A percentile compares a stretch with the other conserved stretches of the same genome.
These are phyloP conservation scores for Polyporus tsugae DNA, from an alignment of 1,284 basidiomycete genomes.

Conservation along the genomic window DNA sequence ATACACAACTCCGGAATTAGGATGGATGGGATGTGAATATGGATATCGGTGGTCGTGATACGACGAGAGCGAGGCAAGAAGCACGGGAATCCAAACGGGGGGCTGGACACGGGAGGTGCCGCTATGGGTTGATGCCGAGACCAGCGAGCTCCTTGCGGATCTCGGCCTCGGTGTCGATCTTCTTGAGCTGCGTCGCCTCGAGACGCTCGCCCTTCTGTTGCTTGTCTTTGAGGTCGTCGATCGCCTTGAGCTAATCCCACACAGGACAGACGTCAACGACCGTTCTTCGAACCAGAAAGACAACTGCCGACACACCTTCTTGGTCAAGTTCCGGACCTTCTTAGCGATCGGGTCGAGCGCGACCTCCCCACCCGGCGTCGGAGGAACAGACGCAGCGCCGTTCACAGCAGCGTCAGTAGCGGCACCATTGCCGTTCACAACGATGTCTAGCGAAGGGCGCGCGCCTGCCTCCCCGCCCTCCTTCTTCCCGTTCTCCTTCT, in stretches of 20 bases:
- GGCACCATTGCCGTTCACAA: conserved; percentile 42
- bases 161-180: conserved; percentile 90
- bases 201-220: conserved; percentile 86
- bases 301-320: conserved; percentile 67
- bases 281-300: not conserved
- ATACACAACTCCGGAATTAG: not conserved
- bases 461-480: conserved; percentile 38
- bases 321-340: conserved; percentile 93
- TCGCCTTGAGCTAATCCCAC: conserved; percentile 83
- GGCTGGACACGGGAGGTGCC: not conserved
- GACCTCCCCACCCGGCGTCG: conserved; percentile 65
- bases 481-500: conserved; percentile 20
- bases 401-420: conserved; percentile 36
- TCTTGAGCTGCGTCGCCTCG: conserved; percentile 94
- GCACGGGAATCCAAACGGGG: not conserved
- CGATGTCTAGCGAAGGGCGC: conserved; percentile 47
- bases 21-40: not conserved
- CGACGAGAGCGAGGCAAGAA: not conserved
- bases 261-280: conserved; percentile 16
- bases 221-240: conserved; percentile 94
- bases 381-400: conserved; percentile 50
- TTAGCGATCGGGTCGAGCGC: conserved; percentile 83
- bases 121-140: conserved; percentile 46
- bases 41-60: not conserved
- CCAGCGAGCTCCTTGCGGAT: conserved; percentile 81